A percentile compares a stretch with the other conserved stretches of the same genome.
These are phyloP conservation scores for Pleurotus tuber-regium DNA, from an alignment of 768 basidiomycete genomes.

Conservation along the genomic window DNA sequence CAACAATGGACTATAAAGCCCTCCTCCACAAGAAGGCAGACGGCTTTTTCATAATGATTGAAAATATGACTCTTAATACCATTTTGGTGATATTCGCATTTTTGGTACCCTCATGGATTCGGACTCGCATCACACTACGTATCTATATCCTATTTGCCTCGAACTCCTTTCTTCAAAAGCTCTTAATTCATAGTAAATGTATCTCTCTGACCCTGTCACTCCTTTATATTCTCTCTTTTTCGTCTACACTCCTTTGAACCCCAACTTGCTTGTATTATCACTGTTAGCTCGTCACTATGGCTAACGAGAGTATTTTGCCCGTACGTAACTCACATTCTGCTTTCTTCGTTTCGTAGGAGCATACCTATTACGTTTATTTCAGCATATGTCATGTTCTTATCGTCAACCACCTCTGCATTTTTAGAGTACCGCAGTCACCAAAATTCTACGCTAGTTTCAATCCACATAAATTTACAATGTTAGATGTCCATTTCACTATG, in stretches of 20 bases:
- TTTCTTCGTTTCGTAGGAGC: no score
- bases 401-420: neutral
- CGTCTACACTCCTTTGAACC: neutral
- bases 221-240: neutral
- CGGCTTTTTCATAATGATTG: neutral
- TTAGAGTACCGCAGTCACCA: neutral
- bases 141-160: constrained; percentile 8
- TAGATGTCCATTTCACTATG: no score
- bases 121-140: constrained; percentile 7
- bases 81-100: constrained; percentile 1
- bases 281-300: neutral
- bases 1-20: neutral
- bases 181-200: constrained; percentile 4
- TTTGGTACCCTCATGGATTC: constrained; percentile 6
- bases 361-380: neutral
- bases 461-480: no score
- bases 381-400: constrained; percentile 2
- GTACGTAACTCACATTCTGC: neutral
- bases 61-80: neutral
- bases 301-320: neutral
- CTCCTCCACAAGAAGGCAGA: neutral
- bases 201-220: neutral
- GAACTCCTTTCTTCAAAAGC: neutral
- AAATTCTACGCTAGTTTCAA: neutral
- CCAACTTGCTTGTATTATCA: constrained; percentile 3